These are phyloP conservation scores for Galium porrigens DNA, from an alignment of 305 asterid genomes.

Conservation along the genomic window DNA sequence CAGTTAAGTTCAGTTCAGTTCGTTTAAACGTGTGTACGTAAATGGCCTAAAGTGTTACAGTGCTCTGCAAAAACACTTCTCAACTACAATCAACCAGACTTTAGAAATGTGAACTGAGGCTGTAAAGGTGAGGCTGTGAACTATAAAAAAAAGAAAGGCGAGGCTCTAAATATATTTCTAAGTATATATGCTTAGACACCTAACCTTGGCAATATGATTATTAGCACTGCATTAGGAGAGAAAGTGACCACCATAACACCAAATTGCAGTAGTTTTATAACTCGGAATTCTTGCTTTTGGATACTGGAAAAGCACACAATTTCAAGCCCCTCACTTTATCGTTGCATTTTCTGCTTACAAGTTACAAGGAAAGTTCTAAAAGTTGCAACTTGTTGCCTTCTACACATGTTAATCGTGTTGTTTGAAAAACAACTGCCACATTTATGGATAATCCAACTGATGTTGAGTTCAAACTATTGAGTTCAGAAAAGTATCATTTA, in stretches of 20 bases:
- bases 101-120: slow-evolving; percentile 1
- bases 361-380: background rate
- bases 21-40: background rate
- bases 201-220: background rate
- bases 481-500: no score
- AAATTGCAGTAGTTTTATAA: background rate
- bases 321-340: no score
- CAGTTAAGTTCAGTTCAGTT: background rate
- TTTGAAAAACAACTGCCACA: no score
- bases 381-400: background rate
- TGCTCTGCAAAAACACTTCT: background rate
- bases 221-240: slow-evolving; percentile 1
- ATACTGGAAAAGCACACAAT: background rate
- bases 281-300: background rate
- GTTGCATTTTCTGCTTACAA: no score
- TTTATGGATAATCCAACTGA: no score
- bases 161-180: background rate
- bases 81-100: background rate
- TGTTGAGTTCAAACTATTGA: no score
- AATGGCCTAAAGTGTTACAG: background rate
- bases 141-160: background rate
- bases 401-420: background rate
- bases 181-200: background rate
- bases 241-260: background rate
- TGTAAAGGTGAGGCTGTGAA: background rate